These are phyloP conservation scores for Mrakia gelida DNA, from an alignment of 768 basidiomycete species.

Conservation along the genomic window DNA sequence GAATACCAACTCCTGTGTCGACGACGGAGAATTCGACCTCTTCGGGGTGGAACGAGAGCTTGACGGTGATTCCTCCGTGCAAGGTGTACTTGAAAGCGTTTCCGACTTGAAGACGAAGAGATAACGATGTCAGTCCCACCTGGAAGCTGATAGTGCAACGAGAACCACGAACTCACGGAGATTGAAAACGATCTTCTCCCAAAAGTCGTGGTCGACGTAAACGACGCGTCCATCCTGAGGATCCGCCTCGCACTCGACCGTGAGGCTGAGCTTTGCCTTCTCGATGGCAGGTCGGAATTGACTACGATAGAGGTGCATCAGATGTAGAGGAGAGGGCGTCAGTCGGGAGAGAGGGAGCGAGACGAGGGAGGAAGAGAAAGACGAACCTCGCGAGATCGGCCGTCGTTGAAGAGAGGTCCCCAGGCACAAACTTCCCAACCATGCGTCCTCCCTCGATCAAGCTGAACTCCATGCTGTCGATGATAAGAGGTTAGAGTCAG, in stretches of 20 bases:
- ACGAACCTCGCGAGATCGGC: conserved; percentile 40
- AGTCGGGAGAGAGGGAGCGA: too few relatives aligned
- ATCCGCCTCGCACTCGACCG: conserved; percentile 39
- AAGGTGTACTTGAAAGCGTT: conserved; percentile 29
- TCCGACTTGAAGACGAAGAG: neutral
- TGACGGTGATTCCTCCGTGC: conserved; percentile 8
- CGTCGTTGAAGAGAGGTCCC: conserved; percentile 42
- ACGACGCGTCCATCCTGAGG: conserved; percentile 32
- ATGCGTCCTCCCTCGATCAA: conserved; percentile 39
- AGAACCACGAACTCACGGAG: conserved; percentile 37
- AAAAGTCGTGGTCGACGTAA: conserved; percentile 44
- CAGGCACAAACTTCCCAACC: conserved; percentile 43
- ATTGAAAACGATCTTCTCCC: conserved; percentile 47
- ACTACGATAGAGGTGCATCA: too few relatives aligned
- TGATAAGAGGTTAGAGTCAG: too few relatives aligned
- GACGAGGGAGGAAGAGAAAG: too few relatives aligned
- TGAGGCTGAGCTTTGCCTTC: conserved; percentile 35
- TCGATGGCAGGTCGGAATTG: conserved; percentile 47
- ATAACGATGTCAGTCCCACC: conserved; percentile 16
- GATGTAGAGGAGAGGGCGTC: too few relatives aligned
- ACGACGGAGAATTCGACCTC: conserved; percentile 19
- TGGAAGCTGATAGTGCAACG: neutral
- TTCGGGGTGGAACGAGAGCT: neutral
- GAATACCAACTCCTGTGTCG: conserved; percentile 28
- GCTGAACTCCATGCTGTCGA: conserved; percentile 44